These are phyloP conservation scores for Aegilops tauschii DNA, from an alignment of 176 grass and related monocot species.

Conservation along the genomic window DNA sequence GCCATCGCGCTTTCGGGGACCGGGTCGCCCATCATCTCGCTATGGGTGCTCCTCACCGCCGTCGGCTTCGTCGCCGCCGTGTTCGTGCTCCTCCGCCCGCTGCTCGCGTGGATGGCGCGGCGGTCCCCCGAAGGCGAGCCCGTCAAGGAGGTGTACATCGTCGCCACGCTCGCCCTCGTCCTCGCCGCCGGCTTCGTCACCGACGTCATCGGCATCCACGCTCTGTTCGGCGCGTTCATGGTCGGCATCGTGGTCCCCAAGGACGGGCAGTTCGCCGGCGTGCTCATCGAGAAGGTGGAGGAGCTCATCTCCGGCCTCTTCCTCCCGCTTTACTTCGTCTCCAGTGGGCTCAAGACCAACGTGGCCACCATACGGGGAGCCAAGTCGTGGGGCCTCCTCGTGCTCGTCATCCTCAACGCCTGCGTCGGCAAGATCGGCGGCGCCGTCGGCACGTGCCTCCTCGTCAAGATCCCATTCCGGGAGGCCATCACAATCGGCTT, in stretches of 20 bases:
- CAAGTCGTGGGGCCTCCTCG: slow-evolving; percentile 67
- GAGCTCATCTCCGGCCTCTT: slow-evolving; percentile 69
- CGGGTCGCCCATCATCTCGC: slow-evolving; percentile 46
- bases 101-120: slow-evolving; percentile 43
- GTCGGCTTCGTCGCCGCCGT: slow-evolving; percentile 36
- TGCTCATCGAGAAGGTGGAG: slow-evolving; percentile 69
- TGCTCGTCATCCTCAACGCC: slow-evolving; percentile 68
- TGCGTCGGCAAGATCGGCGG: slow-evolving; percentile 76
- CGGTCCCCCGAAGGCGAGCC: slow-evolving; percentile 49
- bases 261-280: slow-evolving; percentile 56
- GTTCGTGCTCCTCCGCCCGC: slow-evolving; percentile 32
- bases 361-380: slow-evolving; percentile 66
- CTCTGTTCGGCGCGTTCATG: slow-evolving; percentile 63
- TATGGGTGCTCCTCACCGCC: slow-evolving; percentile 67
- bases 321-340: slow-evolving; percentile 81
- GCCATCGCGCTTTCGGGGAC: slow-evolving; percentile 55
- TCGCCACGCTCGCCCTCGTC: slow-evolving; percentile 47
- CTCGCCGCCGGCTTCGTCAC: slow-evolving; percentile 60
- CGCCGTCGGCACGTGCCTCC: slow-evolving; percentile 31
- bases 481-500: slow-evolving; percentile 62
- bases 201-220: slow-evolving; percentile 72
- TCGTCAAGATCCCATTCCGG: slow-evolving; percentile 42
- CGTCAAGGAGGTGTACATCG: slow-evolving; percentile 54
- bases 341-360: slow-evolving; percentile 72
- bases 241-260: slow-evolving; percentile 67